phyloP scores from a whole-genome alignment of 2,329 filamentous ascomycete genomes.

The Aureobasidium pullulans region DNA sequence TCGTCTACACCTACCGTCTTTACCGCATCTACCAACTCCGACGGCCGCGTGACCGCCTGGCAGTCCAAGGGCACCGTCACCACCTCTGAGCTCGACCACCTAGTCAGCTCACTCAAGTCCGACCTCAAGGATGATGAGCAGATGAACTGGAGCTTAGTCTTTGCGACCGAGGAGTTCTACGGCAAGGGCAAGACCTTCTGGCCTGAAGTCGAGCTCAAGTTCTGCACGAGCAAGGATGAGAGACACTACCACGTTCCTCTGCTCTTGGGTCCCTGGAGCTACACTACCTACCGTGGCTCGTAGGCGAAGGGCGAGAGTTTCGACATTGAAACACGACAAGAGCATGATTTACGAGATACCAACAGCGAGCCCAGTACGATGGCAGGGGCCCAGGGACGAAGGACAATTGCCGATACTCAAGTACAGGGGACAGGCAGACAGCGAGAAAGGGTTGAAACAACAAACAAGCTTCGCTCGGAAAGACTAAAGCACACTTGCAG shows the following conservation, averaged over 20 bases:
- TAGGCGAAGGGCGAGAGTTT: constrained; percentile 30
- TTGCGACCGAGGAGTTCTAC: constrained; percentile 68
- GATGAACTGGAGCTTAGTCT: constrained; percentile 61
- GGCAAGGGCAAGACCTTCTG: constrained; percentile 52
- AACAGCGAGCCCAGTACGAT: no score
- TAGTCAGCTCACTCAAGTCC: constrained; percentile 30
- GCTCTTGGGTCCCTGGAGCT: constrained; percentile 69
- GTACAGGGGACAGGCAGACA: no score
- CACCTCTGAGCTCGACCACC: constrained; percentile 33
- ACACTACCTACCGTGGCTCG: constrained; percentile 74
- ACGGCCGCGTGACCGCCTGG: constrained; percentile 69
- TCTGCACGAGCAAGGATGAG: constrained; percentile 36
- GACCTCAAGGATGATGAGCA: constrained; percentile 29
- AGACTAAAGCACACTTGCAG: no score
- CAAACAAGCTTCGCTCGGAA: no score
- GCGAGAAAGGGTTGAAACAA: no score
- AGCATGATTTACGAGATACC: no score
- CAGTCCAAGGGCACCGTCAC: constrained; percentile 36
- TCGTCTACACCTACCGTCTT: constrained; percentile 40
- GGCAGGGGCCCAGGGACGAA: no score
- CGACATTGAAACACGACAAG: no score
- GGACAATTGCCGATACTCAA: no score
- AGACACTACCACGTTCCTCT: constrained; percentile 77
- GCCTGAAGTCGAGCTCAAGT: constrained; percentile 49
- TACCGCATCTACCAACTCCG: constrained; percentile 62